phyloP scores from a whole-genome alignment of 2,329 filamentous ascomycete genomes.

The Hortaea werneckii region DNA sequence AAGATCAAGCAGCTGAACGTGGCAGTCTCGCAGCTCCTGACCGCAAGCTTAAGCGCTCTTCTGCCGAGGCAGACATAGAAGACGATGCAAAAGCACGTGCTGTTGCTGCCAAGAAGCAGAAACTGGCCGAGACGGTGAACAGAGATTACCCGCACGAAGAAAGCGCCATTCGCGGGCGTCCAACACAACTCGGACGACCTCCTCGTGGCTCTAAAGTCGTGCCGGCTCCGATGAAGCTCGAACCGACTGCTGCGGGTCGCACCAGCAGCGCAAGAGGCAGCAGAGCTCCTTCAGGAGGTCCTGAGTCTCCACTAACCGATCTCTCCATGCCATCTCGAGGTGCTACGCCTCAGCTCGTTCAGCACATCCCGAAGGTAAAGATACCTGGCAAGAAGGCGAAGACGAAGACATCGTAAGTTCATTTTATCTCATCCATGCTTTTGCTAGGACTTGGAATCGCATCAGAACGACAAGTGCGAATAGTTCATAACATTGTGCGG shows the following conservation, averaged over 20 bases:
- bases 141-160: slow-evolving; percentile 21
- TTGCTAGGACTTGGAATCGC: no score
- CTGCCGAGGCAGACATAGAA: slow-evolving; percentile 22
- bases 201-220: slow-evolving; percentile 10
- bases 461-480: no score
- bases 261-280: slow-evolving; percentile 12
- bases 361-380: slow-evolving; percentile 10
- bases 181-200: slow-evolving; percentile 10
- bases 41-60: slow-evolving; percentile 23
- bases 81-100: slow-evolving; percentile 19
- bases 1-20: slow-evolving; percentile 21
- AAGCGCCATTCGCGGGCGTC: slow-evolving; percentile 20
- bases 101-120: slow-evolving; percentile 25
- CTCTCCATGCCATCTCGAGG: slow-evolving; percentile 21
- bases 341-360: slow-evolving; percentile 17
- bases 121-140: slow-evolving; percentile 18
- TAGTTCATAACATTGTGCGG: no score
- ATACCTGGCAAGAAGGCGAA: slow-evolving; percentile 25
- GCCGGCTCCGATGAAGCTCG: slow-evolving; percentile 14
- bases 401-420: slow-evolving; percentile 31
- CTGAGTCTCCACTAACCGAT: slow-evolving; percentile 25
- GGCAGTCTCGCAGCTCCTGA: slow-evolving; percentile 18
- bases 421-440: not conserved
- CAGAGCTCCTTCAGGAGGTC: slow-evolving; percentile 17
- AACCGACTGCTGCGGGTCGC: slow-evolving; percentile 13